Evolutionary conservation across 106 monocot genomes (phyloP), one percentile per base, ranked within the genome.

Genomic region (Ottelia alismoides): DNA sequence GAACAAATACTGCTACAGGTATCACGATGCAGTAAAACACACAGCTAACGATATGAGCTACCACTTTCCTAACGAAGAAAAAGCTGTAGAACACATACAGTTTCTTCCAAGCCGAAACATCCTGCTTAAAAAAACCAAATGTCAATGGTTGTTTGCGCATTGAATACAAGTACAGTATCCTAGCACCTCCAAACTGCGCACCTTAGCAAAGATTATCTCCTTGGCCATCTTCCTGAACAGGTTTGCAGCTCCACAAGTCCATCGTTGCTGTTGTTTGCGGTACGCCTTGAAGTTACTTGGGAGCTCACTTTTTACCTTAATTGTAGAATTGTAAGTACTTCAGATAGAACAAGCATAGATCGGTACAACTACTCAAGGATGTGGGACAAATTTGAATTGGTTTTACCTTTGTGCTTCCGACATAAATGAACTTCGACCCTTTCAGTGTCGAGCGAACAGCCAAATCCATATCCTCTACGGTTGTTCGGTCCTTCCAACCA

Each of bases 161-260:
- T 18, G 20, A 56, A 45, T 51, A 0, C 20, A 17, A 20, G 56
- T 46, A n/a, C n/a, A n/a, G n/a, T n/a, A n/a, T n/a, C n/a, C n/a
- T n/a, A n/a, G n/a, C n/a, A n/a, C n/a, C n/a, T n/a, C n/a, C n/a
- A n/a, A n/a, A n/a, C n/a, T n/a, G n/a, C n/a, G n/a, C n/a, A 92
- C 92, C 83, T 83, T 70, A 2, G 70, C 62, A 30, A 25, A 57
- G 44, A 79, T 12, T 29, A 86, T 79, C 62, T 87, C 92, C 11
- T 63, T n/a, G 29, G 72, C 70, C 67, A 83, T 72, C 75, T 92
- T 87, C 48, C 71, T 82, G 45, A 87, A 87, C 20, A 92, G 49
- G 53, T 87, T 92, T 53, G 92, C 76, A 25, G 92, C 79, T 25
- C 92, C 87, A 53, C 87, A 87, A 9, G 92, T 74, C 92, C 92